These are phyloP conservation scores for Strigomonas galati DNA, from an alignment of 208 protist species.

Conservation along the genomic window DNA sequence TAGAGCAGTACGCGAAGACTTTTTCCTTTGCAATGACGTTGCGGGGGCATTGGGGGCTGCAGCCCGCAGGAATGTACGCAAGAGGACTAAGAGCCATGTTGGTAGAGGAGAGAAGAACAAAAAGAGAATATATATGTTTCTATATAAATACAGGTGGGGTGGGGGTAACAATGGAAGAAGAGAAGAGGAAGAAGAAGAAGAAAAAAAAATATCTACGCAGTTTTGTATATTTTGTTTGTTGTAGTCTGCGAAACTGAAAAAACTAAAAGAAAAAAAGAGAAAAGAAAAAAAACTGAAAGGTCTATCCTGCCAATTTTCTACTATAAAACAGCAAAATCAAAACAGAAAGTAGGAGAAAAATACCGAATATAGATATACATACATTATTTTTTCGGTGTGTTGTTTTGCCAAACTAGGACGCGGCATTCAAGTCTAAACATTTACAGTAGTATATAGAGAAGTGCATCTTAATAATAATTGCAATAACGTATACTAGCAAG, in stretches of 20 bases:
- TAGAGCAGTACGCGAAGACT: conserved; percentile 59
- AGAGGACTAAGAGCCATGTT: conserved; percentile 69
- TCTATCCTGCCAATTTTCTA: neutral
- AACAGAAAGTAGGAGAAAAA: too few species aligned
- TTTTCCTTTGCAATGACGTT: conserved; percentile 51
- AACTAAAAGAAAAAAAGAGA: conserved; percentile 4
- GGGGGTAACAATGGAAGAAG: too few species aligned
- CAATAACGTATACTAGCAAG: too few species aligned
- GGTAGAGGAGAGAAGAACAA: neutral
- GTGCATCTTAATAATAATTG: too few species aligned
- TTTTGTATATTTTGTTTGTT: conserved; percentile 5
- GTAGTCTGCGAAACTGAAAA: neutral
- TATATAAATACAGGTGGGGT: too few species aligned
- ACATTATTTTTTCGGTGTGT: too few species aligned
- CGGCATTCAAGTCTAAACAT: too few species aligned
- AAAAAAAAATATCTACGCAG: neutral
- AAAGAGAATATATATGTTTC: conserved; percentile 7
- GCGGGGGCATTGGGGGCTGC: conserved; percentile 47
- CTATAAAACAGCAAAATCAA: too few species aligned
- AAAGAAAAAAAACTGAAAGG: conserved; percentile 9
- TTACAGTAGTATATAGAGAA: too few species aligned
- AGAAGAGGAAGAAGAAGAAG: conserved; percentile 8
- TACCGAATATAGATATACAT: too few species aligned
- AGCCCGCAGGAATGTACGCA: conserved; percentile 62
- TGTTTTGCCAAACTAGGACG: too few species aligned